phyloP scores from a whole-genome alignment of 768 basidiomycete species.

The Pisolithus tinctorius region DNA sequence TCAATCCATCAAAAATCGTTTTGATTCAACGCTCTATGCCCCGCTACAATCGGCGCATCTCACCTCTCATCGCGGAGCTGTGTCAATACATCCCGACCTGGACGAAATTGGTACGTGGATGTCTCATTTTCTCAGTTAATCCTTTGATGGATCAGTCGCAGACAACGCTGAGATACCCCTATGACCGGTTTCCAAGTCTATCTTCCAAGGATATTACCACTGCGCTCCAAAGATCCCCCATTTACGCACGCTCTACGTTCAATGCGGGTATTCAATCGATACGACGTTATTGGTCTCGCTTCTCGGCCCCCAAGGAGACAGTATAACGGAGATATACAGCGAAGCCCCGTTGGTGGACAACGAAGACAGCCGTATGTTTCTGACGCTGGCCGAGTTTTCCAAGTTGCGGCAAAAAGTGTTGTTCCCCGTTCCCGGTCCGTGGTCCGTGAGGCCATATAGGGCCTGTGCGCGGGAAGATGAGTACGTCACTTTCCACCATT shows the following conservation, averaged over 20 bases:
- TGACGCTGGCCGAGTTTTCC: neutral
- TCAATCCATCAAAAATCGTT: neutral
- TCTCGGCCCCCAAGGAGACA: neutral
- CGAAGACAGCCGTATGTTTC: neutral
- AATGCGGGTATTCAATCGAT: neutral
- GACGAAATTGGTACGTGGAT: neutral
- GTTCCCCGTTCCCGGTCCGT: neutral
- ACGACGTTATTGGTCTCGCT: neutral
- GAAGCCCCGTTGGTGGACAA: neutral
- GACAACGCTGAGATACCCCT: slow-evolving; percentile 1
- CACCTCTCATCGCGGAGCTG: neutral
- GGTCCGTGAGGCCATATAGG: neutral
- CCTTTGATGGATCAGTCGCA: neutral
- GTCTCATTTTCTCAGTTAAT: too few species aligned
- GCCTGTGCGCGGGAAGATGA: neutral
- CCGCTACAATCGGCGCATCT: neutral
- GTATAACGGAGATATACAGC: neutral
- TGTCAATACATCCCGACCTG: neutral
- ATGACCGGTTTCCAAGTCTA: neutral
- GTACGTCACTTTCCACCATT: neutral
- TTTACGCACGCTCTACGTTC: neutral
- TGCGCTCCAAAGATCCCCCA: neutral
- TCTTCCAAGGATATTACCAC: neutral
- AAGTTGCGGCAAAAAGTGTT: neutral
- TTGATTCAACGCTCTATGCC: neutral